Conservation (phyloP, 2,329 filamentous ascomycete genomes). For the Alternaria incomplexa region DNA sequence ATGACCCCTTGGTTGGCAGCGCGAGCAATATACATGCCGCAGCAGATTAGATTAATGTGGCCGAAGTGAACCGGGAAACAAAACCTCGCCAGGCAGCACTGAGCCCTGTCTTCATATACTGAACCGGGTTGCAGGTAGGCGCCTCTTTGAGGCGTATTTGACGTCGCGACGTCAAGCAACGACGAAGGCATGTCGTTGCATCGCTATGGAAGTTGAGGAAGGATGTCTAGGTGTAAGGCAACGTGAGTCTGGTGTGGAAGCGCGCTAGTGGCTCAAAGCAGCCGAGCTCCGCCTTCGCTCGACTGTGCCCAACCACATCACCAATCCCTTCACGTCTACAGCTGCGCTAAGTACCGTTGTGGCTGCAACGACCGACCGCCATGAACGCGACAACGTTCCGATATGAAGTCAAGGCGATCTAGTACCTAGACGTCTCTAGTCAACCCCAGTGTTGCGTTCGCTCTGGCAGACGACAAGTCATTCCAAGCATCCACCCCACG, state of each 20-base stretch:
- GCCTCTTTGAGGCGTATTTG: conserved; percentile 4
- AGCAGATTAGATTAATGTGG: conserved; percentile 18
- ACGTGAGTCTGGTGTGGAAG: background rate
- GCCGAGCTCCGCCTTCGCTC: background rate
- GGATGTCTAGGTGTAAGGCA: background rate
- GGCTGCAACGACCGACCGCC: background rate
- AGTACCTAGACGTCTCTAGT: conserved; percentile 7
- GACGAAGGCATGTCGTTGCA: background rate
- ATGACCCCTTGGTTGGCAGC: background rate
- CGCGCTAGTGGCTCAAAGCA: background rate
- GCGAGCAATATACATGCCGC: conserved; percentile 22
- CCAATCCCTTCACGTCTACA: conserved; percentile 1
- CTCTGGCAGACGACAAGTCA: conserved; percentile 10
- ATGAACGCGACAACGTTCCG: background rate
- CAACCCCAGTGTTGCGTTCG: conserved; percentile 5
- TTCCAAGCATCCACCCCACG: conserved; percentile 12
- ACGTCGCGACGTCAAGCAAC: background rate
- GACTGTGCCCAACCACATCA: background rate
- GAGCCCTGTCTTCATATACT: conserved; percentile 12
- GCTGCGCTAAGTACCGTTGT: conserved; percentile 8
- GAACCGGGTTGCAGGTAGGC: conserved; percentile 19
- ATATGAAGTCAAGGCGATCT: conserved; percentile 14
- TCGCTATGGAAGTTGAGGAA: background rate
- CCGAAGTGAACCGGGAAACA: conserved; percentile 17
- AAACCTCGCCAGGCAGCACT: conserved; percentile 9